phyloP scores from a whole-genome alignment of 805 yeast species.

The Hanseniaspora singularis region DNA sequence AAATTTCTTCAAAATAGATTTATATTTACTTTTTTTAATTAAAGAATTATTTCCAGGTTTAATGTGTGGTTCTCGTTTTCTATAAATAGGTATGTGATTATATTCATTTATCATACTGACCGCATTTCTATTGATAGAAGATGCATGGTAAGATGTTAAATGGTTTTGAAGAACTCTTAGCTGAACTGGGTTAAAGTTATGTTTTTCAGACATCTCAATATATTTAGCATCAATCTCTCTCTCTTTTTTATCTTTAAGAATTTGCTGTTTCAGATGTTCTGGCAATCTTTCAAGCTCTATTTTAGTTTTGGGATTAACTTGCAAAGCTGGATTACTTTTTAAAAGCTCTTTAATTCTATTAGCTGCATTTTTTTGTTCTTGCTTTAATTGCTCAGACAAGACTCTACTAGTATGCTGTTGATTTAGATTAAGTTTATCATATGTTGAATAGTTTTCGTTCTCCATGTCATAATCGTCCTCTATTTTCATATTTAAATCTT shows the following conservation, averaged over 20 bases:
- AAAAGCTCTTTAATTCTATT: slow-evolving; percentile 7
- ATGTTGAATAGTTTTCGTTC: not conserved
- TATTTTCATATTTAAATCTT: not conserved
- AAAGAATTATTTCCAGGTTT: not conserved
- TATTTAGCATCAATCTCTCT: slow-evolving; percentile 14
- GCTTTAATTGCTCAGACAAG: not conserved
- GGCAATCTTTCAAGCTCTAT: slow-evolving; percentile 9
- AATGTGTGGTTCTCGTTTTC: not conserved
- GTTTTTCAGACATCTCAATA: slow-evolving; percentile 14
- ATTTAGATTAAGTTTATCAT: slow-evolving; percentile 9
- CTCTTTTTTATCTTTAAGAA: slow-evolving; percentile 8
- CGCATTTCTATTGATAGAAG: slow-evolving; percentile 11
- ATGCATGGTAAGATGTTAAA: slow-evolving; percentile 7
- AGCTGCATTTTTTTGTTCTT: slow-evolving; percentile 9
- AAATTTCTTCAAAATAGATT: slow-evolving; percentile 9
- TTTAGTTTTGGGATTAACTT: slow-evolving; percentile 12
- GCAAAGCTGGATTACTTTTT: slow-evolving; percentile 9
- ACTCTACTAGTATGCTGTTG: slow-evolving; percentile 13
- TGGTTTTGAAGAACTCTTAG: slow-evolving; percentile 12
- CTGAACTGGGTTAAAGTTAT: slow-evolving; percentile 15
- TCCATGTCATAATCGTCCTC: not conserved
- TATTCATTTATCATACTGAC: slow-evolving; percentile 4
- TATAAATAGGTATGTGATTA: not conserved
- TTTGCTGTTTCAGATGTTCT: slow-evolving; percentile 8
- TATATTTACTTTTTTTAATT: slow-evolving; percentile 7